Evolutionary conservation across 805 yeast genomes (phyloP), one percentile per base, ranked within the genome.

Genomic region (Brettanomyces anomalus): DNA sequence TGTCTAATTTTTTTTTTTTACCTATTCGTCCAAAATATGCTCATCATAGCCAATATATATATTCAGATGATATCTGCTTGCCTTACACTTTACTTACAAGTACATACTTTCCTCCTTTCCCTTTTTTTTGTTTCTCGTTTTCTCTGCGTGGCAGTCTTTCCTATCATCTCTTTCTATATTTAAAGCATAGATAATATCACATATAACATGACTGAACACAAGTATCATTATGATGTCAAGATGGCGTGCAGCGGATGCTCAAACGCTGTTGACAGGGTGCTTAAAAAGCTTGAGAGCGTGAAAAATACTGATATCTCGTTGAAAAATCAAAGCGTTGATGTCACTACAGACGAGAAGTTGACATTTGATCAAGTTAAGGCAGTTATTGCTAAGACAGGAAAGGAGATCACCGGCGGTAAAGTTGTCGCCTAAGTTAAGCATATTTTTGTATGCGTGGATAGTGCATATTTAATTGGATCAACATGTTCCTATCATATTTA

Each of bases 221-320:
- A 82, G 55, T 86, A 84, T 63, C 83, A 81, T 52, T 88, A 76
- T 61, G 74, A 87, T 47, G 96, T 89, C 44, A 69, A 80, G 37
- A 88, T 88, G 96, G 55, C 85, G 43, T 89, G 96, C 58, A 74
- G 83, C 13, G 84, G 96, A 15, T 90, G 98, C 64, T 83, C 95
- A 18, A 77, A 74, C 45, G 96, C 97, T 5, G 85, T 90, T 39
- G 76, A 79, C 62, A 77, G 85, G 54, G 97, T 79, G 1, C 72
- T 88, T 44, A 71, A 68, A 36, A 77, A 72, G 50, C 68, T 84
- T 37, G 79, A 77, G 37, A 96, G 95, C 3, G 93, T 90, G 39
- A 71, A 79, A 39, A 68, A 76, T 36, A 70, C 81, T 18, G 82
- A 83, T 45, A 79, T 89, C 44, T 81, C 94, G 2, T 71, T 93